Base-by-base conservation (phyloP, 2,329 filamentous ascomycete species). In the Colletotrichum endophyticum region DNA sequence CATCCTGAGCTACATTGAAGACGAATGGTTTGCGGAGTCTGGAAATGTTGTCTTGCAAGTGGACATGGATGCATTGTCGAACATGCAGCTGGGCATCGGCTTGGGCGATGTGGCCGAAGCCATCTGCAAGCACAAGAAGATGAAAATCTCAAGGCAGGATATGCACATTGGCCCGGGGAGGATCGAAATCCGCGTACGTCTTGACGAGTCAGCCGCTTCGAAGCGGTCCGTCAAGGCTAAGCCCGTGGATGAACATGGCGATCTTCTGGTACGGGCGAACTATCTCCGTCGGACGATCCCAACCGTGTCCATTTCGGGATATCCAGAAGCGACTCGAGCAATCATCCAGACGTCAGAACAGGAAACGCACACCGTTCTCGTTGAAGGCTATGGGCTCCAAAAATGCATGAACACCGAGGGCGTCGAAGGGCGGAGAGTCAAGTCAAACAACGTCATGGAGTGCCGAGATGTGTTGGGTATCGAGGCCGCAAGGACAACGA, bases 381-480 rank as follows among this genome's bases (percentile, higher is more conserved):
- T 99, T 5, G 97, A 99, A 89, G 97, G 97, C 3, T 99, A 99
- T 84, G 97, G 97, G 1, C 89, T 99, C 66, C 92, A 92, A 59
- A 91, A 92, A 34, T 98, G 96, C 87, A 98, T 99, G 94, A 98
- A 93, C 12, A 99, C 97, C 0, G 94, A 96, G 78, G 97, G 97
- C 78, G 95, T 99, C 7, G 89, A 98, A 72, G 96, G 96, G 72
- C 93, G 92, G 25, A 88, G 90, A 79, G 94, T 93, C 4, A 91
- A 90, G 11, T 94, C 94, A 78, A 99, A 99, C 88, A 95, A 93
- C 81, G 93, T 99, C 79, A 95, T 98, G 91, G 97, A 99, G 86
- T 94, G 93, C 80, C 90, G 92, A 44, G 93, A 97, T 28, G 93
- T 99, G 0, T 92, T 99, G 5, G 97, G 97, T 66, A 98, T 99